Percentiles rank a stretch among this genome's conserved stretches.
Conservation (phyloP, 2,329 filamentous ascomycete genomes). For the Trichocomaceae sp. region DNA sequence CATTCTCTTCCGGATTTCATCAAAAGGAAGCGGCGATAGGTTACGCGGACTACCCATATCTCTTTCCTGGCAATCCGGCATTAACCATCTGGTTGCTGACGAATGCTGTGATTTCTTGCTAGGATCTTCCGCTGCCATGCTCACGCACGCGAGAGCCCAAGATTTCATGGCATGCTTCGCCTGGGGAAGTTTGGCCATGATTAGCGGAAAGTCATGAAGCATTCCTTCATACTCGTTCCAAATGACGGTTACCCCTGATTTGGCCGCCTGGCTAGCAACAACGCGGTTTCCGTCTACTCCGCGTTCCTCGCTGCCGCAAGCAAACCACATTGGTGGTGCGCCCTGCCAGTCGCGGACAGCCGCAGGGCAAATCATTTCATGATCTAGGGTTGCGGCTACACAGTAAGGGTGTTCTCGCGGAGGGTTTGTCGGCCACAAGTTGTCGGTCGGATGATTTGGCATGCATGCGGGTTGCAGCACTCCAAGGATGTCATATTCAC, state of each 20-base stretch:
- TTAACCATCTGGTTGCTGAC: constrained; percentile 2
- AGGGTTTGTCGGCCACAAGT: constrained; percentile 7
- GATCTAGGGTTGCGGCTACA: constrained; percentile 1
- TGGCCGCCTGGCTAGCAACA: constrained; percentile 4
- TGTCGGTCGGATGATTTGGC: constrained; percentile 6
- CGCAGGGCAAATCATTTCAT: constrained; percentile 6
- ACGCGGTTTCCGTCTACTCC: constrained; percentile 8
- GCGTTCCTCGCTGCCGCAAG: constrained; percentile 7
- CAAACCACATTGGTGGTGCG: constrained; percentile 8
- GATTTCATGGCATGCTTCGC: constrained; percentile 6
- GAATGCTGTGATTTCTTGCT: neutral
- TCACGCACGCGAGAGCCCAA: constrained; percentile 3
- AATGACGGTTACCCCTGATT: neutral
- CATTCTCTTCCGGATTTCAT: constrained; percentile 7
- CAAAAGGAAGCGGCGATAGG: constrained; percentile 1
- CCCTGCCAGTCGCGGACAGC: constrained; percentile 8
- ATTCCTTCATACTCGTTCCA: constrained; percentile 10
- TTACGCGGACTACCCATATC: neutral
- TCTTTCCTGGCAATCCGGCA: constrained; percentile 1
- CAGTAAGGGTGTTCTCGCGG: constrained; percentile 10
- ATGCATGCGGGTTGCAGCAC: constrained; percentile 11
- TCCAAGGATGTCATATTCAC: constrained; percentile 5
- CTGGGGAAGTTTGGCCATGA: constrained; percentile 5
- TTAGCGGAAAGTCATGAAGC: constrained; percentile 4
- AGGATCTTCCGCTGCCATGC: neutral